These are phyloP conservation scores for Leptographium lundbergii DNA, from an alignment of 2,329 filamentous ascomycete species.

Conservation along the genomic window DNA sequence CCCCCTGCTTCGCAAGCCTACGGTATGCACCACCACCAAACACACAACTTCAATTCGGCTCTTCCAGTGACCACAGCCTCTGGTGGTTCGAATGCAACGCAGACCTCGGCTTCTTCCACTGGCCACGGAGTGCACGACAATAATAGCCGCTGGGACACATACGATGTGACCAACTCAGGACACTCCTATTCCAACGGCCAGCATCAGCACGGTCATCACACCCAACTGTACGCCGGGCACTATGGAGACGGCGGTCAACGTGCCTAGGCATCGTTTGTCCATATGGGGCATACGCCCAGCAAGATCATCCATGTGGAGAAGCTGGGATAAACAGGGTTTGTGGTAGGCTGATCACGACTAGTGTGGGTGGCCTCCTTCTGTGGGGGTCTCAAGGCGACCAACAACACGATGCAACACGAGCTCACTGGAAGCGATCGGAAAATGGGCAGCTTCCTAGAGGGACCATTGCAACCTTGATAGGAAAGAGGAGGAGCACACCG, in stretches of 20 bases:
- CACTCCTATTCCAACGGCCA: constrained; percentile 6
- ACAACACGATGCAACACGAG: neutral
- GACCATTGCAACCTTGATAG: neutral
- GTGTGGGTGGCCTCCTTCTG: neutral
- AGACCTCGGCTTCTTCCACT: neutral
- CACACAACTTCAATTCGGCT: constrained; percentile 18
- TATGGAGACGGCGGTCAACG: constrained; percentile 11
- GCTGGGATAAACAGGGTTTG: neutral
- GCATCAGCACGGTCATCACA: constrained; percentile 7
- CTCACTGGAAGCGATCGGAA: too few relatives aligned
- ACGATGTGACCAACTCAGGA: constrained; percentile 3
- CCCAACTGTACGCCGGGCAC: constrained; percentile 9
- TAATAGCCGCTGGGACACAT: constrained; percentile 11
- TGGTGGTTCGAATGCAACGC: neutral
- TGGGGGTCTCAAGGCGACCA: neutral
- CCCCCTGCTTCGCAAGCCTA: constrained; percentile 4
- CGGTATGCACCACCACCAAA: constrained; percentile 25
- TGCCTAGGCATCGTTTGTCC: constrained; percentile 2
- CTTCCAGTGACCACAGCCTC: constrained; percentile 3
- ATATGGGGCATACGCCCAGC: too few relatives aligned
- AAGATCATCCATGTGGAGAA: too few relatives aligned
- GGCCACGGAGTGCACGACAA: neutral
- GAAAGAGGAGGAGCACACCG: neutral
- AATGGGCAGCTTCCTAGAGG: neutral
- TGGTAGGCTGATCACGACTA: too few relatives aligned